Evolutionary conservation across 202 grass and related monocot species (phyloP).

Genomic region (Panicum virgatum): DNA sequence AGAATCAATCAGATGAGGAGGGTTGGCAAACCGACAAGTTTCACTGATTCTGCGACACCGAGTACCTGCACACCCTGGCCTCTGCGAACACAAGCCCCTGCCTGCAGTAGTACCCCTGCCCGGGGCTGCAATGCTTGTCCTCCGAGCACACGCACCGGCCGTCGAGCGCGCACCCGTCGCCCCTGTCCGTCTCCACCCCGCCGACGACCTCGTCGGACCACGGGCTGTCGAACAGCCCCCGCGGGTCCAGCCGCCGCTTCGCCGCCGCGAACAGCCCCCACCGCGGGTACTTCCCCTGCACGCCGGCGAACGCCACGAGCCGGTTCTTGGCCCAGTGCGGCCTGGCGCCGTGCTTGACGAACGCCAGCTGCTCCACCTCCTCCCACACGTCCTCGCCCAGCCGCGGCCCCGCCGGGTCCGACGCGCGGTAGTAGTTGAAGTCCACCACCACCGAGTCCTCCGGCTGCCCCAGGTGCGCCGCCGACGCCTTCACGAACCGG

Average conservation of each 20-base stretch:
- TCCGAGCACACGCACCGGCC: constrained; percentile 71
- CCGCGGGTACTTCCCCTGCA: constrained; percentile 55
- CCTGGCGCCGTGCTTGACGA: constrained; percentile 66
- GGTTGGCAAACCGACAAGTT: neutral
- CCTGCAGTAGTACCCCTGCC: constrained; percentile 60
- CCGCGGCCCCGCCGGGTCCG: constrained; percentile 45
- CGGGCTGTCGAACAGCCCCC: constrained; percentile 64
- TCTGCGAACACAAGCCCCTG: constrained; percentile 64
- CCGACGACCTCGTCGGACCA: constrained; percentile 61
- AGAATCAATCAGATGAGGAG: constrained; percentile 8
- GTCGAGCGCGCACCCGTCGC: constrained; percentile 73
- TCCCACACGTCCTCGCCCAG: constrained; percentile 75
- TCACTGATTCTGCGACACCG: constrained; percentile 14
- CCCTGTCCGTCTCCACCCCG: constrained; percentile 15
- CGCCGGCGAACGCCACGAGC: constrained; percentile 57
- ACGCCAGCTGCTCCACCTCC: constrained; percentile 95
- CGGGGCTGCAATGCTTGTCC: constrained; percentile 72
- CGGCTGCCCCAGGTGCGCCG: constrained; percentile 56
- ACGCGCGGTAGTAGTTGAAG: constrained; percentile 83
- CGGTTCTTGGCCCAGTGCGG: constrained; percentile 90
- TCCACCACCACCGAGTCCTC: constrained; percentile 81
- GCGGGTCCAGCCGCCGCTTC: constrained; percentile 55
- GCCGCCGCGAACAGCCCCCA: constrained; percentile 46
- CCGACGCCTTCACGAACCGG: constrained; percentile 55
- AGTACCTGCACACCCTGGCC: constrained; percentile 73